phyloP scores from a whole-genome alignment of 495 filamentous ascomycete genomes.

The Aspergillus incahuasiensis region DNA sequence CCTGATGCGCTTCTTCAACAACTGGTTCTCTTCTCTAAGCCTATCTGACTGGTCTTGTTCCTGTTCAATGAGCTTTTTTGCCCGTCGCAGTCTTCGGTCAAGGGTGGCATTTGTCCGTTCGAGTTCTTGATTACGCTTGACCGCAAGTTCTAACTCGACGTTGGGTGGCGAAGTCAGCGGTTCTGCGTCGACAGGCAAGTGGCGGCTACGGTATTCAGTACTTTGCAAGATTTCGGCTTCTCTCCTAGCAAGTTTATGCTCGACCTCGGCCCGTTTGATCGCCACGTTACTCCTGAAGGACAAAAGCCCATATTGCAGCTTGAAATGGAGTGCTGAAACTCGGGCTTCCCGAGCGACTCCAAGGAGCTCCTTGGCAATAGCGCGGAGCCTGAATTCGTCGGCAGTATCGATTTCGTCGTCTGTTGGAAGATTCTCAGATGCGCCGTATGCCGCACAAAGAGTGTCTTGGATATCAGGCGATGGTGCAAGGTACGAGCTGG shows the following conservation, averaged over 20 bases:
- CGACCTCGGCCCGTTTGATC: conserved; percentile 81
- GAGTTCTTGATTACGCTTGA: conserved; percentile 53
- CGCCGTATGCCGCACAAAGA: conserved; percentile 45
- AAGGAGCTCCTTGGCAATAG: conserved; percentile 53
- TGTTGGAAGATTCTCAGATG: conserved; percentile 54
- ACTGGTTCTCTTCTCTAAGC: conserved; percentile 65
- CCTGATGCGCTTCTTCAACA: conserved; percentile 74
- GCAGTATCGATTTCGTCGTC: conserved; percentile 61
- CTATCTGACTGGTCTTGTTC: conserved; percentile 42
- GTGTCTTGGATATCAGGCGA: conserved; percentile 55
- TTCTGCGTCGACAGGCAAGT: conserved; percentile 34
- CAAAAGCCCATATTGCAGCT: conserved; percentile 83
- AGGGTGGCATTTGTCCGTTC: conserved; percentile 61
- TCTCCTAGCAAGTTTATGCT: conserved; percentile 85
- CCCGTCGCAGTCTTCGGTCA: conserved; percentile 60
- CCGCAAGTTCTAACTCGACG: conserved; percentile 38
- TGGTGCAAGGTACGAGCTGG: conserved; percentile 48
- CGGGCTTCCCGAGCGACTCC: conserved; percentile 57
- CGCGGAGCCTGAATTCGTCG: conserved; percentile 53
- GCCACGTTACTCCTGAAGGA: conserved; percentile 83
- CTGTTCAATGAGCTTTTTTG: conserved; percentile 74
- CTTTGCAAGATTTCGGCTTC: conserved; percentile 85
- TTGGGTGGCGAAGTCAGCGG: conserved; percentile 27
- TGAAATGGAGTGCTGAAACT: conserved; percentile 84
- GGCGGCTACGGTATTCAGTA: conserved; percentile 39